Percentiles rank a stretch among this genome's conserved stretches.
These are phyloP conservation scores for Xylaria hypoxylon DNA, from an alignment of 2,329 filamentous ascomycete genomes.

Conservation along the genomic window DNA sequence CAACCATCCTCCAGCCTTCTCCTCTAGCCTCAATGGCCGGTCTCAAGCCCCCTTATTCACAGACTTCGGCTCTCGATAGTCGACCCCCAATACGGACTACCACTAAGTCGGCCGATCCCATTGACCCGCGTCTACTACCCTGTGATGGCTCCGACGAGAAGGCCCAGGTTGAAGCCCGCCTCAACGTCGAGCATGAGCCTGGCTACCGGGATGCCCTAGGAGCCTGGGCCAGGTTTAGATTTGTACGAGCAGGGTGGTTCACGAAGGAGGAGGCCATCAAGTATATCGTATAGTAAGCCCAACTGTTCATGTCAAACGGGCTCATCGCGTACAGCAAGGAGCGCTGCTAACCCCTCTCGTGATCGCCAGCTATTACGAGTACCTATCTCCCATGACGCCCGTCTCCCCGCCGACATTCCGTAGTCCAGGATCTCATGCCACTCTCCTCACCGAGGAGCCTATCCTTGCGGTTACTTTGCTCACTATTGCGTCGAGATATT, in stretches of 20 bases:
- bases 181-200: slow-evolving; percentile 60
- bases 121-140: slow-evolving; percentile 49
- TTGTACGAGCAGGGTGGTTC: slow-evolving; percentile 97
- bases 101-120: slow-evolving; percentile 49
- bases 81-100: slow-evolving; percentile 42
- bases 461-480: slow-evolving; percentile 92
- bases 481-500: slow-evolving; percentile 90
- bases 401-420: slow-evolving; percentile 93
- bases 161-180: slow-evolving; percentile 58
- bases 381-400: slow-evolving; percentile 90
- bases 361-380: slow-evolving; percentile 80
- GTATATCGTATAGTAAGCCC: slow-evolving; percentile 87
- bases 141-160: slow-evolving; percentile 43
- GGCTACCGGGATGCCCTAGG: slow-evolving; percentile 78
- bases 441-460: slow-evolving; percentile 88
- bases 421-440: slow-evolving; percentile 81
- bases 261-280: slow-evolving; percentile 91
- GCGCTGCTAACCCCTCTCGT: slow-evolving; percentile 30
- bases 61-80: slow-evolving; percentile 40
- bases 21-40: slow-evolving; percentile 42
- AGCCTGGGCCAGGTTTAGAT: slow-evolving; percentile 92
- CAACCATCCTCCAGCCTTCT: slow-evolving; percentile 47
- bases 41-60: slow-evolving; percentile 42
- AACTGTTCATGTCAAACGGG: background rate
- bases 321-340: background rate